Evolutionary conservation across 1,139 yeast genomes (phyloP).

Genomic region (Zygoascus sp.): DNA sequence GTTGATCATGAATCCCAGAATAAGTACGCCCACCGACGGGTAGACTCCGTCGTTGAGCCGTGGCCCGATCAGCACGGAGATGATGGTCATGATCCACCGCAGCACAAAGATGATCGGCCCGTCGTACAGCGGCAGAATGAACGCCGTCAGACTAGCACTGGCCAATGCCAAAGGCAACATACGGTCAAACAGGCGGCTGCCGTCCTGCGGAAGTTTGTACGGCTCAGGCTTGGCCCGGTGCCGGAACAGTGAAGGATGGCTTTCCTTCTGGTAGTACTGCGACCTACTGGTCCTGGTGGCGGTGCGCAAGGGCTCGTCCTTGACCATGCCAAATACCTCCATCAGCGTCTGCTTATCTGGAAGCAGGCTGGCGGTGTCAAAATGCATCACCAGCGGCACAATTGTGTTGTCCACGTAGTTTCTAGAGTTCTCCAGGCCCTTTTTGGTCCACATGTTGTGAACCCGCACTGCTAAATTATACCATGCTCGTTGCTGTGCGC

Average conservation of each 20-base stretch:
- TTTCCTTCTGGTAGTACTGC: constrained; percentile 3
- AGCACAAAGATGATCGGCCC: constrained; percentile 18
- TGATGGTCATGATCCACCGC: constrained; percentile 24
- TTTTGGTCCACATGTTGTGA: constrained; percentile 17
- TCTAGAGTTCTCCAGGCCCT: constrained; percentile 15
- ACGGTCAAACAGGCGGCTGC: constrained; percentile 16
- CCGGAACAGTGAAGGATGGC: background rate
- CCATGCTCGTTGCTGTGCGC: constrained; percentile 13
- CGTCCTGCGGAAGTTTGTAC: background rate
- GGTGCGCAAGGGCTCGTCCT: no score
- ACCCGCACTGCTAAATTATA: constrained; percentile 16
- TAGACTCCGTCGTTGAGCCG: constrained; percentile 21
- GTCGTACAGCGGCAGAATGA: constrained; percentile 24
- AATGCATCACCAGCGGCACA: constrained; percentile 19
- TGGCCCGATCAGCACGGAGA: constrained; percentile 24
- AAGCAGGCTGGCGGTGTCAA: constrained; percentile 17
- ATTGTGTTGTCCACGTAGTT: constrained; percentile 16
- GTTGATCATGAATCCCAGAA: constrained; percentile 25
- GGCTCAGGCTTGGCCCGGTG: constrained; percentile 8
- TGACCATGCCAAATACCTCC: constrained; percentile 11
- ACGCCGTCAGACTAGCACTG: constrained; percentile 22
- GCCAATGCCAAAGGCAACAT: constrained; percentile 21
- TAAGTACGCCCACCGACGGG: constrained; percentile 24
- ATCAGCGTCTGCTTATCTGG: constrained; percentile 17
- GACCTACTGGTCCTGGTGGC: constrained; percentile 1